Conservation (phyloP, 148 eudicot species). For the Salicornia ramosissima region DNA sequence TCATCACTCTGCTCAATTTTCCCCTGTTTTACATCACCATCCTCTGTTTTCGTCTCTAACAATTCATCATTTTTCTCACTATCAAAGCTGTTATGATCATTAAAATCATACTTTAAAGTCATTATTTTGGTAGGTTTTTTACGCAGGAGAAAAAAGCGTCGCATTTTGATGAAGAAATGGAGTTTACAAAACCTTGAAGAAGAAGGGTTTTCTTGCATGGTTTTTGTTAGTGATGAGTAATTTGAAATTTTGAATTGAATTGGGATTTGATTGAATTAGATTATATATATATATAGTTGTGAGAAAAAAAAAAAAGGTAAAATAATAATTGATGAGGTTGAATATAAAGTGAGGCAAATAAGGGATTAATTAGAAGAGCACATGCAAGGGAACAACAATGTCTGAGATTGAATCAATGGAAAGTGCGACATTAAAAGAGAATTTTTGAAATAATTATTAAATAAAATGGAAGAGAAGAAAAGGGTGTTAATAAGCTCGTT, state of each 20-base stretch:
- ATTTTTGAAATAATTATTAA: background rate
- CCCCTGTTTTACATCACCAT: slow-evolving; percentile 6
- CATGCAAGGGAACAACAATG: slow-evolving; percentile 27
- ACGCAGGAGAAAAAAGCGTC: slow-evolving; percentile 36
- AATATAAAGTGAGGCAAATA: background rate
- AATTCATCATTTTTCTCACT: background rate
- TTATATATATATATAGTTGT: slow-evolving; percentile 12
- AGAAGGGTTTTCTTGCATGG: slow-evolving; percentile 14
- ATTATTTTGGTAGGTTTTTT: slow-evolving; percentile 23
- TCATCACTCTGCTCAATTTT: slow-evolving; percentile 12
- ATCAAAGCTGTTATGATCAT: background rate
- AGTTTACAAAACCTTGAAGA: slow-evolving; percentile 23
- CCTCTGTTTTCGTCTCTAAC: slow-evolving; percentile 3
- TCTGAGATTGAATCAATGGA: slow-evolving; percentile 24
- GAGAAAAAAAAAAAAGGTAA: background rate
- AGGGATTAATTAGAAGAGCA: slow-evolving; percentile 19
- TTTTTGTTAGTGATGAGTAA: background rate
- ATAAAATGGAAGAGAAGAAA: background rate
- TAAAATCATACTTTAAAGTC: background rate
- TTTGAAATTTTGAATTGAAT: slow-evolving; percentile 25
- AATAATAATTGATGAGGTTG: background rate
- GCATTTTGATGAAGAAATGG: slow-evolving; percentile 37
- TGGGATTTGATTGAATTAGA: background rate
- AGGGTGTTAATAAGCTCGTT: background rate
- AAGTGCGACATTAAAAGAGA: background rate